Conservation (phyloP, 2,329 filamentous ascomycete genomes). For the Xylariomycetidae sp. region DNA sequence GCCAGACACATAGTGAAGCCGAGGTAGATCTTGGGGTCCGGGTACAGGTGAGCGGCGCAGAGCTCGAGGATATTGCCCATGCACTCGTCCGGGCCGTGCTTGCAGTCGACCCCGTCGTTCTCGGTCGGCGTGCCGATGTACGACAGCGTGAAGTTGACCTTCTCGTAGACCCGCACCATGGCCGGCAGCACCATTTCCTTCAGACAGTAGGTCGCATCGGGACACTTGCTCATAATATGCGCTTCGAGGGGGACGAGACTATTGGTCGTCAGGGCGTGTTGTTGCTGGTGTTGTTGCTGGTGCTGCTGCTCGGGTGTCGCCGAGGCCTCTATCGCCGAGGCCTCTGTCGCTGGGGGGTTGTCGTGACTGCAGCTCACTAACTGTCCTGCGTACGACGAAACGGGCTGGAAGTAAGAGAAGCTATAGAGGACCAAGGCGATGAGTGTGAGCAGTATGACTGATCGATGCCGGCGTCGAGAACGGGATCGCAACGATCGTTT, state of each 20-base stretch:
- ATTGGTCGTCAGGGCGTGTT: conserved; percentile 9
- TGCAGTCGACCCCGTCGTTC: conserved; percentile 82
- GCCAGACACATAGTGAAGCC: conserved; percentile 92
- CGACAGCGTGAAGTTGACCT: conserved; percentile 86
- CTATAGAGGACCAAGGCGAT: conserved; percentile 17
- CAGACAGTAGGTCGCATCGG: conserved; percentile 83
- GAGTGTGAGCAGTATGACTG: conserved; percentile 16
- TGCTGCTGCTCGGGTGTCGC: background rate
- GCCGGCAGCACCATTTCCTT: conserved; percentile 75
- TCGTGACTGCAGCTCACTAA: conserved; percentile 4
- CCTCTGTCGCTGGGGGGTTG: background rate
- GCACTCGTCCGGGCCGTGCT: conserved; percentile 82
- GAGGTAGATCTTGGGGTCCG: conserved; percentile 79
- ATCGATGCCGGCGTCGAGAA: conserved; percentile 20
- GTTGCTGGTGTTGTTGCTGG: no score
- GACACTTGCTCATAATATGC: conserved; percentile 97
- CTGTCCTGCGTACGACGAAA: conserved; percentile 13
- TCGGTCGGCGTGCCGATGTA: conserved; percentile 80
- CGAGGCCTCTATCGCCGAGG: background rate
- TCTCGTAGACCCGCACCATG: conserved; percentile 76
- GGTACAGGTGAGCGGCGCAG: conserved; percentile 78
- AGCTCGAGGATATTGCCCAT: conserved; percentile 93
- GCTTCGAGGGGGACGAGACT: conserved; percentile 73
- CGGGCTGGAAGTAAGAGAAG: conserved; percentile 13
- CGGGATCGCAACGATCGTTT: conserved; percentile 19